Percentiles rank a stretch among this genome's conserved stretches.
phyloP scores from a whole-genome alignment of 495 filamentous ascomycete genomes.

The Ramalina intermedia region DNA sequence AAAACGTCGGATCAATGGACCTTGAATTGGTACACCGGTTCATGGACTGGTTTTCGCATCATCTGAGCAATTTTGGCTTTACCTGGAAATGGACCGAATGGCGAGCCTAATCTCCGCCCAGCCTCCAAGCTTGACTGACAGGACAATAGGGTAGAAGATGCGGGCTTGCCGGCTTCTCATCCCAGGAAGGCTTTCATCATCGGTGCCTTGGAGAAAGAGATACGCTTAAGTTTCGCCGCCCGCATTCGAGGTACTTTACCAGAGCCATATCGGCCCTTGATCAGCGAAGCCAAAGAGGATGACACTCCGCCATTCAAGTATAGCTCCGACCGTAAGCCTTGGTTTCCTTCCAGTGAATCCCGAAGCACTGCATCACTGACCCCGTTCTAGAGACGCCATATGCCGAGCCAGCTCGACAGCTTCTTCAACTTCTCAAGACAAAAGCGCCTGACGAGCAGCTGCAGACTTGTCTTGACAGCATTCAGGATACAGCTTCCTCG shows the following conservation, averaged over 20 bases:
- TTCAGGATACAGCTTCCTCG: conserved; percentile 59
- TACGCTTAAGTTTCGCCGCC: conserved; percentile 88
- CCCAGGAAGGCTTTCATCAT: conserved; percentile 86
- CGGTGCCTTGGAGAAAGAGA: conserved; percentile 90
- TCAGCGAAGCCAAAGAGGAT: conserved; percentile 76
- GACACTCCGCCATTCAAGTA: conserved; percentile 94
- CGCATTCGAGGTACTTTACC: conserved; percentile 90
- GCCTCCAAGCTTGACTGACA: background rate
- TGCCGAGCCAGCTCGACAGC: conserved; percentile 59
- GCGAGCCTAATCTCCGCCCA: conserved; percentile 27
- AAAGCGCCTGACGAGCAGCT: conserved; percentile 76
- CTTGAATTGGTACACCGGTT: conserved; percentile 77
- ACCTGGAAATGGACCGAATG: conserved; percentile 99
- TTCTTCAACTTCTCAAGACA: conserved; percentile 62
- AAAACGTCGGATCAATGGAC: conserved; percentile 65
- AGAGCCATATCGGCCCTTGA: conserved; percentile 66
- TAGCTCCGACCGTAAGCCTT: conserved; percentile 51
- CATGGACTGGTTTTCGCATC: conserved; percentile 95
- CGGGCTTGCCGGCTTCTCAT: conserved; percentile 58
- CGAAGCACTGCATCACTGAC: conserved; percentile 7
- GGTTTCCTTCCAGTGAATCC: background rate
- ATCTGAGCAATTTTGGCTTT: conserved; percentile 97
- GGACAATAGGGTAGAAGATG: conserved; percentile 54
- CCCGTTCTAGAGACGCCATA: conserved; percentile 55
- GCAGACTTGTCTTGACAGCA: conserved; percentile 56